Percentiles rank a stretch among this genome's conserved stretches.
These are phyloP conservation scores for Leccinum griseonigrum DNA, from an alignment of 1,284 basidiomycete species.

Conservation along the genomic window DNA sequence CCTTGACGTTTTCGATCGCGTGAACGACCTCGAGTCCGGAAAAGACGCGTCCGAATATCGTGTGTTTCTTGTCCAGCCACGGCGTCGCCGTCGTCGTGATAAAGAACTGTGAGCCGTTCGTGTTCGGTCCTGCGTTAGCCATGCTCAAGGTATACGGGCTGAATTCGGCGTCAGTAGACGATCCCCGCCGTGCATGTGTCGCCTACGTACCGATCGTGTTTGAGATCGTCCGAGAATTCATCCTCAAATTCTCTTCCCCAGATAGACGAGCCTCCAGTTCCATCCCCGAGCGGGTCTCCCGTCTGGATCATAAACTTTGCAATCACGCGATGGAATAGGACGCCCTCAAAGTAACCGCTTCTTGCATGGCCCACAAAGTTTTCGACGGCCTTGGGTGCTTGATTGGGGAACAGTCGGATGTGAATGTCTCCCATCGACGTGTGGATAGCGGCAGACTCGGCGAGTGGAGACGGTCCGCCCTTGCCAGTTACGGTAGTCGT, in stretches of 20 bases:
- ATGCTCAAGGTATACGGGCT: slow-evolving; percentile 97
- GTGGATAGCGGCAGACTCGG: slow-evolving; percentile 85
- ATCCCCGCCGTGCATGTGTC: not conserved
- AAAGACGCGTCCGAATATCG: slow-evolving; percentile 85
- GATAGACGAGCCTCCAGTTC: slow-evolving; percentile 94
- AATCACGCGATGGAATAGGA: slow-evolving; percentile 98
- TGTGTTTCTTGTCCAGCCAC: slow-evolving; percentile 97
- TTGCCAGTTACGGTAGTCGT: slow-evolving; percentile 53
- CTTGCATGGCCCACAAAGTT: slow-evolving; percentile 96
- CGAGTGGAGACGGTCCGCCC: slow-evolving; percentile 62
- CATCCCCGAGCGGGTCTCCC: slow-evolving; percentile 95
- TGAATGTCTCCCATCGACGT: slow-evolving; percentile 96
- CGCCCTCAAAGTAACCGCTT: slow-evolving; percentile 89
- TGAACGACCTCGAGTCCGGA: slow-evolving; percentile 85
- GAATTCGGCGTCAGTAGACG: slow-evolving; percentile 11
- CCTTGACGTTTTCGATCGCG: slow-evolving; percentile 76
- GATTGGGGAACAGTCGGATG: slow-evolving; percentile 85
- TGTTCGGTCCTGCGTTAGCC: slow-evolving; percentile 95
- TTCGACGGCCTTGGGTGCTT: slow-evolving; percentile 93
- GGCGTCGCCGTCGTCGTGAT: slow-evolving; percentile 96
- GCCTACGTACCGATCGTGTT: slow-evolving; percentile 76
- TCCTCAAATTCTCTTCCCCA: slow-evolving; percentile 97
- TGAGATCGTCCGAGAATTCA: slow-evolving; percentile 86
- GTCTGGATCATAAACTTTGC: slow-evolving; percentile 99
- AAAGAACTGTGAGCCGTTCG: slow-evolving; percentile 98